Conservation (phyloP, 768 basidiomycete species). For the Suillus fuscotomentosus region DNA sequence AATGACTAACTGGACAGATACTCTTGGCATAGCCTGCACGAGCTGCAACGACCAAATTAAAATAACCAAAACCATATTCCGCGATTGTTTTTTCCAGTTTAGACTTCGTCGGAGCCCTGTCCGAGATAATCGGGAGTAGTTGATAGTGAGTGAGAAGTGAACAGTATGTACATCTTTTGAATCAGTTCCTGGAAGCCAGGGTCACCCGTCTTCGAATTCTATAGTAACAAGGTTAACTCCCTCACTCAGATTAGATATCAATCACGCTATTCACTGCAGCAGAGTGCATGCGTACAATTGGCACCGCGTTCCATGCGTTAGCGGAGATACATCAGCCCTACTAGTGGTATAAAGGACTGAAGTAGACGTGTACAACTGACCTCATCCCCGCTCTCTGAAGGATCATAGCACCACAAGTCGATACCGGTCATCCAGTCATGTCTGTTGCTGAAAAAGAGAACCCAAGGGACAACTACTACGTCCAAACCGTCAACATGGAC, state of each 20-base stretch:
- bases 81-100: conserved; percentile 4
- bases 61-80: background rate
- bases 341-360: conserved; percentile 17
- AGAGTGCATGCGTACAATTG: conserved; percentile 1
- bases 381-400: conserved; percentile 3
- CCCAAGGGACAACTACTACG: conserved; percentile 23
- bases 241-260: conserved; percentile 3
- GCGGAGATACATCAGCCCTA: background rate
- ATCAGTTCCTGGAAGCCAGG: conserved; percentile 11
- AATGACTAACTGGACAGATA: background rate
- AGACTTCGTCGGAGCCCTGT: background rate
- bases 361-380: background rate
- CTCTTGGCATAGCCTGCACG: background rate
- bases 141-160: conserved; percentile 14
- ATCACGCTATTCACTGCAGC: conserved; percentile 2
- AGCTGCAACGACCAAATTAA: background rate
- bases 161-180: background rate
- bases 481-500: conserved; percentile 25
- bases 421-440: conserved; percentile 12
- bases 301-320: background rate
- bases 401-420: conserved; percentile 2
- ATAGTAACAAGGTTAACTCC: conserved; percentile 4
- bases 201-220: background rate
- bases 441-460: conserved; percentile 21
- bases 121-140: conserved; percentile 14